Percentiles rank a stretch among this genome's conserved stretches.
Conservation (phyloP, 257 asterid species). For the Lycium barbarum region DNA sequence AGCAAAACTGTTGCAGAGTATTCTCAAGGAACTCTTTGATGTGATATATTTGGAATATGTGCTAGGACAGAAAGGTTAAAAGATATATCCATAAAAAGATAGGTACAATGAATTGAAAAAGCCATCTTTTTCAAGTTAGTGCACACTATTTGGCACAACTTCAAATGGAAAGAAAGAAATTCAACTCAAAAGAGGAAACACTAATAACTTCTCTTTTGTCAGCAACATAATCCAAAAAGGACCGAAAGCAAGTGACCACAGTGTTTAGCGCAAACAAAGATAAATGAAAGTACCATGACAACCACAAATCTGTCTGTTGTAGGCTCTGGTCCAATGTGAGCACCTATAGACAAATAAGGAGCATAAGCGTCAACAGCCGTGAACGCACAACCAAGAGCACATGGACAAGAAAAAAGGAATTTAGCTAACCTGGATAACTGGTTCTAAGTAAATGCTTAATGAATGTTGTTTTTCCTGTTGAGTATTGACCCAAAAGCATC, state of each 20-base stretch:
- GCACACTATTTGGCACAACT: neutral
- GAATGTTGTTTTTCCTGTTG: conserved; percentile 99
- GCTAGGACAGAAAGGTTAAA: neutral
- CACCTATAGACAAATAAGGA: conserved; percentile 57
- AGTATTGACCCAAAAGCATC: conserved; percentile 98
- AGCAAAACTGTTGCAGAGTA: conserved; percentile 11
- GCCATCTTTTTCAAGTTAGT: neutral
- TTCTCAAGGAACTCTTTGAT: neutral
- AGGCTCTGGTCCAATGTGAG: conserved; percentile 99
- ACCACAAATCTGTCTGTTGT: conserved; percentile 99
- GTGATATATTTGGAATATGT: neutral
- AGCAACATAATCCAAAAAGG: conserved; percentile 11
- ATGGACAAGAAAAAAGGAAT: conserved; percentile 24
- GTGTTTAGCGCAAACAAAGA: neutral
- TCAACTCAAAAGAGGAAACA: neutral
- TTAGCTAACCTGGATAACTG: conserved; percentile 79
- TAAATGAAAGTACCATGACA: conserved; percentile 71
- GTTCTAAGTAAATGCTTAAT: conserved; percentile 89
- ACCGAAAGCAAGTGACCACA: neutral
- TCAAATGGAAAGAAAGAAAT: neutral
- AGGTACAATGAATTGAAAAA: neutral
- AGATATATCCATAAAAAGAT: neutral
- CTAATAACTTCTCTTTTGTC: neutral
- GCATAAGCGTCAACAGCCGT: conserved; percentile 18
- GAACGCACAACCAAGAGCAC: conserved; percentile 10